phyloP scores from a whole-genome alignment of 1,284 basidiomycete species.

The Exobasidium rhododendri region DNA sequence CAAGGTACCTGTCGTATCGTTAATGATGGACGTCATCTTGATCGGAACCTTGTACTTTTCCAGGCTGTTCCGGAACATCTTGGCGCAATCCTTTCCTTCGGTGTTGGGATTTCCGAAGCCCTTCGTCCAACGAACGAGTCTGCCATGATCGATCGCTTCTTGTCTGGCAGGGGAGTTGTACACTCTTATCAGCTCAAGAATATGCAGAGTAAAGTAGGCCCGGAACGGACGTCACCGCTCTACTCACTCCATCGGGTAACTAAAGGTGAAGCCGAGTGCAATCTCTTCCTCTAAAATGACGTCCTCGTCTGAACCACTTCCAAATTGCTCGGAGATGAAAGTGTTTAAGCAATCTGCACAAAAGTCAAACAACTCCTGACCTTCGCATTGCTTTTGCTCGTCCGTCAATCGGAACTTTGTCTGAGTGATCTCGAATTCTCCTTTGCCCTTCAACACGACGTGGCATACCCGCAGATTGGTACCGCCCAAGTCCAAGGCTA shows the following conservation, averaged over 20 bases:
- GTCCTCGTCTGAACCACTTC: conserved; percentile 56
- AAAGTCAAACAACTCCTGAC: conserved; percentile 91
- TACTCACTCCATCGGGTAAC: conserved; percentile 50
- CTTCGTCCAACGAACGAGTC: conserved; percentile 96
- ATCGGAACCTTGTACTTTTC: conserved; percentile 61
- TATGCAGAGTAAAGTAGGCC: background rate
- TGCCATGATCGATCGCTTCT: conserved; percentile 87
- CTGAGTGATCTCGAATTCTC: conserved; percentile 96
- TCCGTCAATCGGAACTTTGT: conserved; percentile 95
- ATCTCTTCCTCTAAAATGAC: conserved; percentile 70
- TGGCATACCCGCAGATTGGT: conserved; percentile 97
- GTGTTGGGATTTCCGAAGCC: conserved; percentile 90
- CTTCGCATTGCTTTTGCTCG: conserved; percentile 97
- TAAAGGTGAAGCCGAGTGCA: conserved; percentile 86
- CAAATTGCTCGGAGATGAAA: conserved; percentile 77
- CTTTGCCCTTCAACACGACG: conserved; percentile 82
- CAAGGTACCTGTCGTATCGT: conserved; percentile 94
- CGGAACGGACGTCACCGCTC: background rate
- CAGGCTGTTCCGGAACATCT: conserved; percentile 82
- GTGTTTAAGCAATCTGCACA: conserved; percentile 89
- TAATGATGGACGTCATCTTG: conserved; percentile 58
- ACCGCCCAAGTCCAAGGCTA: conserved; percentile 87
- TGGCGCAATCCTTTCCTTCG: conserved; percentile 87
- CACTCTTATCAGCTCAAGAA: background rate
- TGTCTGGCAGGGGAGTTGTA: conserved; percentile 58